Conservation (phyloP, 2,329 filamentous ascomycete genomes). For the Pochonia chlamydosporia region DNA sequence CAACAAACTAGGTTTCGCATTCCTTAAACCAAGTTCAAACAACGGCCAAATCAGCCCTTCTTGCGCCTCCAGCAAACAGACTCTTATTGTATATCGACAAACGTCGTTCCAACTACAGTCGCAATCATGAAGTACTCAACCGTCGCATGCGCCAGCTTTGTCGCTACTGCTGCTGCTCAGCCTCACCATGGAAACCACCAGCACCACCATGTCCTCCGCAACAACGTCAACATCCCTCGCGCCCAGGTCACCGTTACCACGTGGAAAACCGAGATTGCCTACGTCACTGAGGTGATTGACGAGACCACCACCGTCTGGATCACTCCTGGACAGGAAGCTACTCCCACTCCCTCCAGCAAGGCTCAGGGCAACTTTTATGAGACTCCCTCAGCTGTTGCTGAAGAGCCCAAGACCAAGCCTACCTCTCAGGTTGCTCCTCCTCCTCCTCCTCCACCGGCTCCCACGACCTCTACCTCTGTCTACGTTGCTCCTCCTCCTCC, state of each 20-base stretch:
- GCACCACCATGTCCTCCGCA: conserved; percentile 24
- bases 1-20: neutral
- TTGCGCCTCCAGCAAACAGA: conserved; percentile 8
- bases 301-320: conserved; percentile 41
- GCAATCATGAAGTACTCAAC: conserved; percentile 37
- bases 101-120: neutral
- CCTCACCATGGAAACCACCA: conserved; percentile 35
- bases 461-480: conserved; percentile 17
- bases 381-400: conserved; percentile 10
- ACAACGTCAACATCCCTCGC: conserved; percentile 19
- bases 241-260: conserved; percentile 42
- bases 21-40: neutral
- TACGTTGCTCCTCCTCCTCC: conserved; percentile 19
- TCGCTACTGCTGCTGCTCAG: conserved; percentile 43
- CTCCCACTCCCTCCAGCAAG: conserved; percentile 17
- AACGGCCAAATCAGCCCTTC: neutral
- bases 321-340: conserved; percentile 25
- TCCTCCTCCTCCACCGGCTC: conserved; percentile 16
- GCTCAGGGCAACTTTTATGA: conserved; percentile 25
- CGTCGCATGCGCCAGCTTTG: conserved; percentile 26
- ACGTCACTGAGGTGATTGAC: conserved; percentile 43
- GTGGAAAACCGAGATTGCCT: conserved; percentile 44
- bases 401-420: neutral
- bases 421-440: conserved; percentile 1
- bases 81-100: neutral